Conservation (phyloP, 257 asterid species). For the Fraxinus americana region DNA sequence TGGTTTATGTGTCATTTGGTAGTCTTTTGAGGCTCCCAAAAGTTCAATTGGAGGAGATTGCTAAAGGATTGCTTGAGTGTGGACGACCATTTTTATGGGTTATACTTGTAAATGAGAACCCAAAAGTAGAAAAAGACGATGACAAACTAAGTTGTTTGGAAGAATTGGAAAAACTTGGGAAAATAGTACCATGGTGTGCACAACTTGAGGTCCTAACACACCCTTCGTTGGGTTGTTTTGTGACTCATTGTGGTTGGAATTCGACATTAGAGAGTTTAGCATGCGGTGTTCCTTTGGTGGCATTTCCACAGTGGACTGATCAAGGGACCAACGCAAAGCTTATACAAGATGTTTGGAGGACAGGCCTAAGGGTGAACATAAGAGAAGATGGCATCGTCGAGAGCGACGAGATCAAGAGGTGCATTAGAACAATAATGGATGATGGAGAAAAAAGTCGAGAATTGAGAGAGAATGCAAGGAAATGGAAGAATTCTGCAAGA, state of each 20-base stretch:
- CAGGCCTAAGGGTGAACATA: conserved; percentile 42
- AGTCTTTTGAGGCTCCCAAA: conserved; percentile 36
- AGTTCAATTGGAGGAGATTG: conserved; percentile 57
- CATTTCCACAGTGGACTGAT: conserved; percentile 50
- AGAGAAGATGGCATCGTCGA: conserved; percentile 34
- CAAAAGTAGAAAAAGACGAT: conserved; percentile 9
- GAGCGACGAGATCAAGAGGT: conserved; percentile 51
- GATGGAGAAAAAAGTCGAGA: conserved; percentile 35
- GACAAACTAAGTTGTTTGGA: conserved; percentile 25
- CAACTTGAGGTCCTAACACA: conserved; percentile 59
- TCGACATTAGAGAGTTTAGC: conserved; percentile 54
- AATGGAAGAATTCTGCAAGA: conserved; percentile 39
- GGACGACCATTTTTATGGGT: conserved; percentile 69
- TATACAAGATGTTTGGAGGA: conserved; percentile 56
- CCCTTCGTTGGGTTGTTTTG: conserved; percentile 55
- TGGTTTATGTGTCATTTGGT: conserved; percentile 68
- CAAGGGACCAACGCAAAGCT: conserved; percentile 60
- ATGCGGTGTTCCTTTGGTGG: conserved; percentile 50
- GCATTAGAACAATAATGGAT: conserved; percentile 52
- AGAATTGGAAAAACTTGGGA: conserved; percentile 39
- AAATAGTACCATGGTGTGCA: conserved; percentile 60
- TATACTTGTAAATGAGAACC: conserved; percentile 21
- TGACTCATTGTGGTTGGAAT: conserved; percentile 73
- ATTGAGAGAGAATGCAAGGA: conserved; percentile 38
- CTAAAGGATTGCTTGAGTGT: conserved; percentile 31